Conservation (phyloP, 108 stramenopile species). For the Pseudonitzschia delicatissima region DNA sequence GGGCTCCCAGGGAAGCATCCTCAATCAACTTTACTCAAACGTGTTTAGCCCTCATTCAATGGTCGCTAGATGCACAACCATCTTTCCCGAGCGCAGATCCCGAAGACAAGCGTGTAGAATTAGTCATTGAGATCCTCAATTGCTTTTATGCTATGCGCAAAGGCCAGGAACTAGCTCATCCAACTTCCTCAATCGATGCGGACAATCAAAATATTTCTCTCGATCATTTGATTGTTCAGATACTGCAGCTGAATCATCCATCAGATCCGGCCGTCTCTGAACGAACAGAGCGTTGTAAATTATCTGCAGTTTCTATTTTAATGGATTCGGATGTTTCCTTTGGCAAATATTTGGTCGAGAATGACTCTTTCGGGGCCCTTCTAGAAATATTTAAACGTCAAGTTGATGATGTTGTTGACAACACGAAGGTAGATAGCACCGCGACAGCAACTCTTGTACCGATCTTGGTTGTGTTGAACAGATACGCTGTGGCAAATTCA, state of each 20-base stretch:
- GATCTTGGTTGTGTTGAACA: constrained; percentile 59
- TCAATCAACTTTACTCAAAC: constrained; percentile 5
- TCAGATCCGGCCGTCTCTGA: constrained; percentile 16
- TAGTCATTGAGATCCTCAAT: constrained; percentile 60
- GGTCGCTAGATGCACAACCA: constrained; percentile 36
- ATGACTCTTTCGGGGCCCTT: constrained; percentile 7
- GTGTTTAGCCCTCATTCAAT: constrained; percentile 25
- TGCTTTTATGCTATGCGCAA: constrained; percentile 56
- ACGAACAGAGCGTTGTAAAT: constrained; percentile 47
- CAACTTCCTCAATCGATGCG: background rate
- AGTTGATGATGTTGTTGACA: constrained; percentile 45
- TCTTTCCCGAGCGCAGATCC: constrained; percentile 37
- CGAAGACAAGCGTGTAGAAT: constrained; percentile 55
- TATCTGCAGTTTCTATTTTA: constrained; percentile 55
- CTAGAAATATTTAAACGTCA: constrained; percentile 45
- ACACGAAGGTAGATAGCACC: constrained; percentile 48
- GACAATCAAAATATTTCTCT: background rate
- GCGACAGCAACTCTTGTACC: constrained; percentile 55
- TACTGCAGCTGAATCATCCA: constrained; percentile 10
- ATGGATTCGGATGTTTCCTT: constrained; percentile 54
- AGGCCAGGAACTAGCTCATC: constrained; percentile 19
- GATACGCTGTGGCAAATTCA: constrained; percentile 36
- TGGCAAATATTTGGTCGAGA: constrained; percentile 24
- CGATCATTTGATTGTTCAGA: constrained; percentile 6
- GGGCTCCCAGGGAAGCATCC: constrained; percentile 14